Percentiles rank a stretch among this genome's conserved stretches.
Evolutionary conservation across 2,329 filamentous ascomycete genomes (phyloP).

Genomic region (Fusarium avenaceum): DNA sequence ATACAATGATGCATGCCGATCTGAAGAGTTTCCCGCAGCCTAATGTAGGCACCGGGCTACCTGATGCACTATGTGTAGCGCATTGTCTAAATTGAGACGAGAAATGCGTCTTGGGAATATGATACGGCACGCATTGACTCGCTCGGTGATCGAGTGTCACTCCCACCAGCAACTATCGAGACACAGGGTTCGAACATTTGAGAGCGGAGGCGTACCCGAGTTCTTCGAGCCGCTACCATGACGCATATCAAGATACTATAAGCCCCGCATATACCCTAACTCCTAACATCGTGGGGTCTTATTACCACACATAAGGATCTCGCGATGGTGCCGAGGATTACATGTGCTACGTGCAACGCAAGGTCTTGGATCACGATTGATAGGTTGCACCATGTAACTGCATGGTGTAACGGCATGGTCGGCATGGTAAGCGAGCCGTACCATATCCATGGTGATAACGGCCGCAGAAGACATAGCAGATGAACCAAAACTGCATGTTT

Average conservation of each 20-base stretch:
- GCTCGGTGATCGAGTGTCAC: constrained; percentile 7
- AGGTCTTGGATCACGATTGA: constrained; percentile 21
- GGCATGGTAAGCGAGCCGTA: constrained; percentile 26
- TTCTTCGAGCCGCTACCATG: constrained; percentile 8
- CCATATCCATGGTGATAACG: constrained; percentile 6
- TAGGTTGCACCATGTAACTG: constrained; percentile 33
- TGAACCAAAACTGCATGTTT: constrained; percentile 10
- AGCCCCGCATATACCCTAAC: constrained; percentile 11
- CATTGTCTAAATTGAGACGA: constrained; percentile 26
- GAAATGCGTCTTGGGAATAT: constrained; percentile 16
- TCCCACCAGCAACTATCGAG: neutral
- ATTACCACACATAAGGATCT: constrained; percentile 14
- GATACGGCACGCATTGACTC: constrained; percentile 17
- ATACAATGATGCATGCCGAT: constrained; percentile 33
- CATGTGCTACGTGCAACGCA: constrained; percentile 13
- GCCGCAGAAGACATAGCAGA: constrained; percentile 7
- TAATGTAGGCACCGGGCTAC: constrained; percentile 15
- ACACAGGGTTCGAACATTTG: constrained; percentile 4
- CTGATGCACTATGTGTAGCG: constrained; percentile 15
- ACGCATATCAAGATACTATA: constrained; percentile 10
- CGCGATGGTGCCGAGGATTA: constrained; percentile 14
- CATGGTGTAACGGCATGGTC: constrained; percentile 22
- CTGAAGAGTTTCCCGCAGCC: constrained; percentile 9
- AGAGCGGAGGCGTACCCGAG: constrained; percentile 9
- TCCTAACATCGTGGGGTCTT: constrained; percentile 4